Evolutionary conservation across 2,329 filamentous ascomycete genomes (phyloP).

Genomic region (Penicillium oxalicum): DNA sequence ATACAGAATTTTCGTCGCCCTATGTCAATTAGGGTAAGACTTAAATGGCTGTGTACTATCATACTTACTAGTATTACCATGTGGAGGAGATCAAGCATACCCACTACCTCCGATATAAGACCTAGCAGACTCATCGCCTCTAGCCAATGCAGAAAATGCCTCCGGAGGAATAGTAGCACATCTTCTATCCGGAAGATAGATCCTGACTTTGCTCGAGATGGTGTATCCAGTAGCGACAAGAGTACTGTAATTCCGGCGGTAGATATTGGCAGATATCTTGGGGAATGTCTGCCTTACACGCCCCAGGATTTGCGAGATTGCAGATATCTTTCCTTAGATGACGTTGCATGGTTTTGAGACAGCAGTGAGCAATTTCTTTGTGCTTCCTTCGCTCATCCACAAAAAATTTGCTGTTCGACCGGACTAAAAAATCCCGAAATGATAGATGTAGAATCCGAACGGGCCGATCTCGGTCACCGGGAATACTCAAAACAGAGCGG

Average conservation of each 20-base stretch:
- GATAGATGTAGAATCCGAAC: constrained; percentile 24
- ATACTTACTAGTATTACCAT: constrained; percentile 7
- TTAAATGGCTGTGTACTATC: background rate
- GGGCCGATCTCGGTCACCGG: constrained; percentile 9
- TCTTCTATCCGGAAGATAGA: constrained; percentile 2
- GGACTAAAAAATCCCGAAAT: constrained; percentile 26
- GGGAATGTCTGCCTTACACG: background rate
- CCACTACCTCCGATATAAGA: constrained; percentile 15
- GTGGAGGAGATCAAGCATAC: constrained; percentile 12
- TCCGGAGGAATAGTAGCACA: constrained; percentile 9
- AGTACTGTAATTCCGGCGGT: constrained; percentile 20
- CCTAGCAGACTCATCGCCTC: constrained; percentile 22
- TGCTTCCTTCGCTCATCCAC: constrained; percentile 22
- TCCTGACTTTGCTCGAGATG: constrained; percentile 13
- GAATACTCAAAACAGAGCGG: constrained; percentile 13
- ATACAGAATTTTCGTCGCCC: background rate
- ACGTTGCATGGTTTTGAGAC: constrained; percentile 7
- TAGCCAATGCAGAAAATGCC: constrained; percentile 23
- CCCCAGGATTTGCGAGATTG: constrained; percentile 4
- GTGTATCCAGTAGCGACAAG: constrained; percentile 23
- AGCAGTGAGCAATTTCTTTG: constrained; percentile 1
- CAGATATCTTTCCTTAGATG: constrained; percentile 12
- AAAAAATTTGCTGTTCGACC: constrained; percentile 18
- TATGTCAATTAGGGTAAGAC: constrained; percentile 1
- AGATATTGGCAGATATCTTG: constrained; percentile 12